phyloP scores from a whole-genome alignment of 2,329 filamentous ascomycete species.

The Cercospora sp. region DNA sequence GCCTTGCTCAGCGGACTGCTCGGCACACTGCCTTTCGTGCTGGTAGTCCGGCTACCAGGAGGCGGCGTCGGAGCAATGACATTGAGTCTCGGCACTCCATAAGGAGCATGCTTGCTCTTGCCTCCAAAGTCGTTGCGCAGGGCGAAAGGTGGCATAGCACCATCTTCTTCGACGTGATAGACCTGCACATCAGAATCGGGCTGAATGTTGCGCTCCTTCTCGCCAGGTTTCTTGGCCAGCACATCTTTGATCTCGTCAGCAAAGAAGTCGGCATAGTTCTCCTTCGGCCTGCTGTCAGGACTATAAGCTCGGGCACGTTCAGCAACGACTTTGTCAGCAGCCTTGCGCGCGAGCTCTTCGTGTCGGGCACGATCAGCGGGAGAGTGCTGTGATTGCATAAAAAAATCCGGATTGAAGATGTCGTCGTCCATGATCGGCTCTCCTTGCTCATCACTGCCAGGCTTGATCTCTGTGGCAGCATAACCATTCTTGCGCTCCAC shows the following conservation, averaged over 20 bases:
- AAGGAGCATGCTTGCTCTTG: conserved; percentile 28
- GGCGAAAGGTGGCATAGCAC: conserved; percentile 20
- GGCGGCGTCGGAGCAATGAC: conserved; percentile 60
- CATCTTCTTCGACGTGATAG: conserved; percentile 43
- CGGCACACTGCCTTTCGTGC: conserved; percentile 36
- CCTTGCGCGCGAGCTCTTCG: conserved; percentile 34
- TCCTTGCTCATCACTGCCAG: conserved; percentile 38
- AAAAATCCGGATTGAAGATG: conserved; percentile 49
- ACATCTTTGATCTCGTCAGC: conserved; percentile 45
- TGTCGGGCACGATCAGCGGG: conserved; percentile 29
- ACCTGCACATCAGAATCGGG: conserved; percentile 48
- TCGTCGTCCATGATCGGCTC: conserved; percentile 47
- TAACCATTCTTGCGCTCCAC: conserved; percentile 24
- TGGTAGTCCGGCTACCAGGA: conserved; percentile 39
- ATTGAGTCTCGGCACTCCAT: conserved; percentile 54
- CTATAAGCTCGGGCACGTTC: conserved; percentile 48
- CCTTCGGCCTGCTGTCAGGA: conserved; percentile 18
- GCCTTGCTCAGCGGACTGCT: conserved; percentile 37
- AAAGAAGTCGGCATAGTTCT: conserved; percentile 48
- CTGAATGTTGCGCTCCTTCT: conserved; percentile 44
- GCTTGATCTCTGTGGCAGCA: conserved; percentile 31
- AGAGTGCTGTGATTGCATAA: conserved; percentile 42
- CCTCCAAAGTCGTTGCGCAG: conserved; percentile 17
- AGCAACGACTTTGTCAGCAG: conserved; percentile 44
- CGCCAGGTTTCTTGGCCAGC: conserved; percentile 41